Conservation (phyloP, 495 filamentous ascomycete species). For the Darksidea phi region DNA sequence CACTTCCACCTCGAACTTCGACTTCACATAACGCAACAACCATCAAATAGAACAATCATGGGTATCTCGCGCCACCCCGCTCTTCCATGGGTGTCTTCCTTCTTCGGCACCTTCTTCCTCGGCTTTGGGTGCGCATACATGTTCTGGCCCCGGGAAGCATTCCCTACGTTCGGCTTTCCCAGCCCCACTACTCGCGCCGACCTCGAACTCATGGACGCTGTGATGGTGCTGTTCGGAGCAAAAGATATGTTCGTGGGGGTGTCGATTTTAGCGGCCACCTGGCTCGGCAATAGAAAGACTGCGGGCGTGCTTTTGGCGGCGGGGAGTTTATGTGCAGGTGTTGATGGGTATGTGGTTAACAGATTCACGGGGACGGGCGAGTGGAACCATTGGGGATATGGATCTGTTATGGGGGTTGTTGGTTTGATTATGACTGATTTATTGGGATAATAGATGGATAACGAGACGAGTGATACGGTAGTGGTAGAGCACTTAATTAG, state of each 20-base stretch:
- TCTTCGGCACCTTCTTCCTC: conserved; percentile 49
- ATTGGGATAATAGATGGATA: background rate
- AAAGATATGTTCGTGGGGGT: conserved; percentile 57
- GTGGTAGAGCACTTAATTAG: too few species aligned
- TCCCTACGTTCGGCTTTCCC: conserved; percentile 19
- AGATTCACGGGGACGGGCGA: conserved; percentile 48
- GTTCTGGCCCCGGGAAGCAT: conserved; percentile 47
- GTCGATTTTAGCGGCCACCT: conserved; percentile 46
- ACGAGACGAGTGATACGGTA: too few species aligned
- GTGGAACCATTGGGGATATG: conserved; percentile 59
- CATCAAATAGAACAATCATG: background rate
- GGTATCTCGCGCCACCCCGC: background rate
- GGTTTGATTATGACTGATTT: conserved; percentile 1
- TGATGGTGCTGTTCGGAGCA: conserved; percentile 53
- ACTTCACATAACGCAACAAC: too few species aligned
- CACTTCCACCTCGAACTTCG: too few species aligned
- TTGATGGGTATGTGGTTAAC: conserved; percentile 48
- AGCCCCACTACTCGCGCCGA: conserved; percentile 40
- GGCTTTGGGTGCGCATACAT: conserved; percentile 54
- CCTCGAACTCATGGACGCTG: conserved; percentile 42
- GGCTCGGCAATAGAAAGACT: conserved; percentile 45
- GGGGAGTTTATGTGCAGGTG: conserved; percentile 47
- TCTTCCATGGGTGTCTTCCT: conserved; percentile 36
- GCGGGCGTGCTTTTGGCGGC: conserved; percentile 51
- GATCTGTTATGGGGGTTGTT: conserved; percentile 11